These are phyloP conservation scores for Boechera divaricarpa DNA, from an alignment of 345 rosid species.

Conservation along the genomic window DNA sequence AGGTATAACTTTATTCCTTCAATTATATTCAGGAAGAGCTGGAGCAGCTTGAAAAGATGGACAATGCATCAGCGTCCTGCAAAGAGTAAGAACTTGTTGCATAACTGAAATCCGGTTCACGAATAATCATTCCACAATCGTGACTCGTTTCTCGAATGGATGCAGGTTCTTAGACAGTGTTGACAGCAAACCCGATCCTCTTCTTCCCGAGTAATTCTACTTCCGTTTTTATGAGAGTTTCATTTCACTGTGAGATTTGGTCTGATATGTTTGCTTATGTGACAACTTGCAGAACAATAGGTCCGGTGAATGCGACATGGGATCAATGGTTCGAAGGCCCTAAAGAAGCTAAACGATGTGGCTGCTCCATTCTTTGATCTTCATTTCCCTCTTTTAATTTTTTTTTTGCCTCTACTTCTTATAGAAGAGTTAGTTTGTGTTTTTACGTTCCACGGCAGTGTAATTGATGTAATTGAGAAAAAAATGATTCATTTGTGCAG, in stretches of 20 bases:
- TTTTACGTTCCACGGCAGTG: constrained; percentile 25
- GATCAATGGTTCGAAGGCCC: constrained; percentile 93
- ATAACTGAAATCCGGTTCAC: background rate
- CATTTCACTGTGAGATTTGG: background rate
- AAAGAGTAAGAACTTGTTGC: constrained; percentile 57
- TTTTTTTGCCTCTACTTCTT: background rate
- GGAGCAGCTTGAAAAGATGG: constrained; percentile 75
- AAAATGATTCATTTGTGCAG: constrained; percentile 45
- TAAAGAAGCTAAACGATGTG: constrained; percentile 65
- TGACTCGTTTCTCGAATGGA: constrained; percentile 11
- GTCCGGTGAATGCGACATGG: constrained; percentile 74
- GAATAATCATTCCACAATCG: background rate
- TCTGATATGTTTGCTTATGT: constrained; percentile 22
- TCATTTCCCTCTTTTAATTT: background rate
- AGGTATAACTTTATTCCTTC: constrained; percentile 10
- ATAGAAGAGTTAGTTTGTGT: constrained; percentile 40
- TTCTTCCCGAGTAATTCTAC: constrained; percentile 65
- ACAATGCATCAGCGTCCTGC: constrained; percentile 73
- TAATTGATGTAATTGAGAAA: constrained; percentile 37
- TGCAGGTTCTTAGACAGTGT: constrained; percentile 68
- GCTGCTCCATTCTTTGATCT: constrained; percentile 70
- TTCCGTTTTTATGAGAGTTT: background rate
- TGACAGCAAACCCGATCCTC: constrained; percentile 69
- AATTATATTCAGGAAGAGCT: constrained; percentile 68
- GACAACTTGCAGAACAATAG: constrained; percentile 60